Evolutionary conservation across 129 eudicot genomes (phyloP).

Genomic region (Helianthus tuberosus): DNA sequence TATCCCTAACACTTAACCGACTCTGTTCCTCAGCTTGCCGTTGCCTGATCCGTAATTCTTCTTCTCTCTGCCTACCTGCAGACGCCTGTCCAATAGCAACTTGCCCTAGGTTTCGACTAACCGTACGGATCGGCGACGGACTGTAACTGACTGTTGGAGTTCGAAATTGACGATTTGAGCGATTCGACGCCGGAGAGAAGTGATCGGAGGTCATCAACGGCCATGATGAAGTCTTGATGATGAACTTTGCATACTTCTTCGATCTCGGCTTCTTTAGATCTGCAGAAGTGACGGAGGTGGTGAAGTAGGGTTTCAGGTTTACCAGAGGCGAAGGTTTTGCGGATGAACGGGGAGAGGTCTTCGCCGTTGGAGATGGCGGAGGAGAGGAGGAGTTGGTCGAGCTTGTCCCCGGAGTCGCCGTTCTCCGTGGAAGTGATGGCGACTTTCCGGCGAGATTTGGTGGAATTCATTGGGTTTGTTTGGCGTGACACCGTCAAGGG

Average conservation of each 20-base stretch:
- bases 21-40: too few relatives aligned
- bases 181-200: too few relatives aligned
- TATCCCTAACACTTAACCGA: too few relatives aligned
- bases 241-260: slow-evolving; percentile 93
- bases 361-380: slow-evolving; percentile 91
- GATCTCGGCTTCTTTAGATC: slow-evolving; percentile 90
- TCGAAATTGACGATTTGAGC: too few relatives aligned
- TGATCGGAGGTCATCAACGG: slow-evolving; percentile 97
- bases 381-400: slow-evolving; percentile 85
- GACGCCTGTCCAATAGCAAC: too few relatives aligned
- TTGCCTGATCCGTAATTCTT: too few relatives aligned
- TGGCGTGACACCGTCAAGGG: neutral
- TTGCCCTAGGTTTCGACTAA: too few relatives aligned
- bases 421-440: slow-evolving; percentile 50
- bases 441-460: slow-evolving; percentile 71
- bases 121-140: too few relatives aligned
- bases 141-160: too few relatives aligned
- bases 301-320: slow-evolving; percentile 86
- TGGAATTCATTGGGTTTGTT: slow-evolving; percentile 43
- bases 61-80: too few relatives aligned
- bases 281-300: slow-evolving; percentile 70
- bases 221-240: slow-evolving; percentile 90
- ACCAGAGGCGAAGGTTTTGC: slow-evolving; percentile 84
- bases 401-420: slow-evolving; percentile 76
- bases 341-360: slow-evolving; percentile 87